Evolutionary conservation across 2,329 filamentous ascomycete species (phyloP), one percentile per base, ranked within the genome.

Genomic region (Chaetomiaceae sp.): DNA sequence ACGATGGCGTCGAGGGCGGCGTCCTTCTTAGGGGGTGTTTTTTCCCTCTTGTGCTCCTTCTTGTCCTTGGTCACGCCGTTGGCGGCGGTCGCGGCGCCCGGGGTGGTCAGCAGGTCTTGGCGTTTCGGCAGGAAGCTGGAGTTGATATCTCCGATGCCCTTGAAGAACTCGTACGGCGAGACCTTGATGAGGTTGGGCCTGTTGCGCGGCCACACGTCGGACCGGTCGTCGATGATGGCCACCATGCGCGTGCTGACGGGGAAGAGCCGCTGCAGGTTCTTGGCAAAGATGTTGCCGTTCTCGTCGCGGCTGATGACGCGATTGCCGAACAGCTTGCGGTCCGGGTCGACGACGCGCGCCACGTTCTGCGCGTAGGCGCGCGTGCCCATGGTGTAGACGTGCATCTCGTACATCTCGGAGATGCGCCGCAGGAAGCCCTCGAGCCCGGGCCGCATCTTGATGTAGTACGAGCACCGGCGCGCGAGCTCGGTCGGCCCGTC

Each of bases 331-430:
- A 96, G 83, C 67, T 87, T 91, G 59, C 86, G 83, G 31, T 92
- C 84, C 0, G 92, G 92, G 65, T 99, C 94, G 58, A 99, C 88
- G 58, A 99, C 92, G 62, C 88, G 87, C 34, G 91, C 91, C 63
- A 99, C 95, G 57, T 89, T 87, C 62, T 91, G 80, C 9, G 94
- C 94, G 67, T 99, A 99, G n/a, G 92, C 89, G 59, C 94, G 83
- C 20, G 94, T 99, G 53, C 92, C 94, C 94, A 99, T 99, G 39
- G 94, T 99, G 75, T 99, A 99, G 59, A 99, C 92, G 69, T 99
- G 94, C 65, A 97, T 77, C 73, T 99, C 94, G 72, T 94, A 99
- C 64, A 94, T 75, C 64, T 85, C 80, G 1, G 90, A 83, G 44
- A 96, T 80, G 48, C 83, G 81, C 54, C 88, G 77, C 45, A 99